Base-by-base conservation (phyloP, 2,329 filamentous ascomycete species). In the Penicillium psychrosexuale region DNA sequence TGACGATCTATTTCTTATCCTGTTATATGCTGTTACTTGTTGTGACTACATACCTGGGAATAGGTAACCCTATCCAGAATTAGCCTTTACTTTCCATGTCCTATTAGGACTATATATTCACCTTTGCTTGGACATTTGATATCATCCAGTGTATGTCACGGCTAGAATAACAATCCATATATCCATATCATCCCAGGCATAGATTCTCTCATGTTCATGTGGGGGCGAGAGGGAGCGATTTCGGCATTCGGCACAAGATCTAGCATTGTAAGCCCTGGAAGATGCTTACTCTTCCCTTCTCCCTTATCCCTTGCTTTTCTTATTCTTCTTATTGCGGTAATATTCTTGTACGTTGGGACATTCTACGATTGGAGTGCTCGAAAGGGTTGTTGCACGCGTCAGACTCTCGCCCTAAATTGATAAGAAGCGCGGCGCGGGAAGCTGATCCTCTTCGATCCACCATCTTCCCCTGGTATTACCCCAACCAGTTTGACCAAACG, bases 341-440 rank as follows among this genome's bases (percentile, higher is more conserved):
- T 33, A 28, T 22, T 30, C 19, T 36, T 17, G 19, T 27, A 44
- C 12, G 13, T 53, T 24, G 17, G 36, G 22, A 47, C 47, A 51
- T 50, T 38, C 33, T 31, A 39, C 47, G 43, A 47, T 51, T 49
- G 24, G 36, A 27, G 43, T 51, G 37, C 37, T 43, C n/a, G 30
- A 50, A 42, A 39, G 47, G 56, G 60, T 60, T 63, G 63, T 65
- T 63, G 63, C 62, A 64, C 62, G 63, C 63, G 63, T 65, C 61
- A 62, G 63, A 60, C 57, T 54, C 57, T 62, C 60, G 53, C 59
- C 63, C 57, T 55, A 63, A 63, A 58, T 60, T 63, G 63, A 65
- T 65, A 64, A 63, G 62, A 65, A 53, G 58, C 60, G 61, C 62
- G 63, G 61, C 62, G 63, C 63, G 63, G 63, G 55, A 48, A 62